Conservation (phyloP, 2,329 filamentous ascomycete genomes). For the Chaetomium olivaceum region DNA sequence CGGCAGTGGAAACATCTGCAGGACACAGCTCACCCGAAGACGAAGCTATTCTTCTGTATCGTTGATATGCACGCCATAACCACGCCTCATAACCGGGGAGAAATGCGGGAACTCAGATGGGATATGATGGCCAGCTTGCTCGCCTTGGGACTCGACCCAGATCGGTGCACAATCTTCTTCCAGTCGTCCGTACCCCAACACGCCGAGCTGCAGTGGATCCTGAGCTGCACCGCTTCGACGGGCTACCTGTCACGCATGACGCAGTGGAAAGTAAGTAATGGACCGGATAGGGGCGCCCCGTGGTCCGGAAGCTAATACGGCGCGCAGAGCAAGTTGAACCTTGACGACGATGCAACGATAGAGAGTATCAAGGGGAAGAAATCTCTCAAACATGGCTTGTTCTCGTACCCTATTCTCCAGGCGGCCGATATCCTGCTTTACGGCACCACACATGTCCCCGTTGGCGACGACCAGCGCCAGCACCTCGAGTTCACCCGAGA, state of each 20-base stretch:
- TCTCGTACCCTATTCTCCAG: conserved; percentile 94
- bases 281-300: too few species aligned
- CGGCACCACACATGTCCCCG: conserved; percentile 88
- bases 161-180: conserved; percentile 76
- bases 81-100: conserved; percentile 62
- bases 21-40: conserved; percentile 55
- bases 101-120: conserved; percentile 64
- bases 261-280: conserved; percentile 87
- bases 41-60: conserved; percentile 77
- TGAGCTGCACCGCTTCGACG: conserved; percentile 87
- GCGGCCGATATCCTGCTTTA: conserved; percentile 93
- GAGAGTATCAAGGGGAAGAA: conserved; percentile 61
- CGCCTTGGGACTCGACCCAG: conserved; percentile 79
- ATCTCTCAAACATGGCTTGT: conserved; percentile 78
- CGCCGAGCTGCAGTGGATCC: conserved; percentile 93
- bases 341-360: conserved; percentile 59
- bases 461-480: conserved; percentile 92
- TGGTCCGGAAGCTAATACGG: not conserved
- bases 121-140: conserved; percentile 79
- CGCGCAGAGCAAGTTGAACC: conserved; percentile 68
- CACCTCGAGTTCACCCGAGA: conserved; percentile 92
- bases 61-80: conserved; percentile 96
- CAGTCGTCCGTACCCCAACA: conserved; percentile 79
- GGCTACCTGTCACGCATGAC: conserved; percentile 98
- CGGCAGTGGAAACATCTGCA: conserved; percentile 84